Evolutionary conservation across 805 yeast species (phyloP).

Genomic region (Saturnispora ahearnii): DNA sequence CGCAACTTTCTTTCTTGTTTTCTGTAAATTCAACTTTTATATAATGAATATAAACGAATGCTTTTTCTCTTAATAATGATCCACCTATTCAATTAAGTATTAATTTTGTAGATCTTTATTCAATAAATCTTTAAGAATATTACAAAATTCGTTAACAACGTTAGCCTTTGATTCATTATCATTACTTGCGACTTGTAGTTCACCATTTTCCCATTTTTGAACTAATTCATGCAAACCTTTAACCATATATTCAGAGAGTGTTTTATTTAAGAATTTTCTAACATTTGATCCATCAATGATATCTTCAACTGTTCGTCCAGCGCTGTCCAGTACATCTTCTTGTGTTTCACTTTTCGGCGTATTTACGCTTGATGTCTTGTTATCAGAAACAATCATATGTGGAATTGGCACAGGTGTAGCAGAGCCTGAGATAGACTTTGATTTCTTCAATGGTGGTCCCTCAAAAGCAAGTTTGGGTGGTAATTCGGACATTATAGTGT

Average conservation of each 20-base stretch:
- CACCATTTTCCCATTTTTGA: conserved; percentile 23
- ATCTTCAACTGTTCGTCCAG: conserved; percentile 25
- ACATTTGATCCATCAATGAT: conserved; percentile 47
- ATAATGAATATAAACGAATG: background rate
- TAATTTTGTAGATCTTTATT: background rate
- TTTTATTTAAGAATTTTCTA: conserved; percentile 40
- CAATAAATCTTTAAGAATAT: conserved; percentile 9
- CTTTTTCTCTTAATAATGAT: background rate
- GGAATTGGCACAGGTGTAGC: conserved; percentile 22
- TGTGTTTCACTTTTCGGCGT: conserved; percentile 3
- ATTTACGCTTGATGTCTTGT: background rate
- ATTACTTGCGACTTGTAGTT: conserved; percentile 3
- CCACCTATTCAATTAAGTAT: background rate
- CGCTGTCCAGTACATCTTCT: conserved; percentile 6
- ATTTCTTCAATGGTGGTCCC: conserved; percentile 5
- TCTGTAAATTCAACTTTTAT: background rate
- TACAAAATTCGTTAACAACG: conserved; percentile 12
- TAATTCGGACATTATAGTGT: background rate
- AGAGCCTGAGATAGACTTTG: conserved; percentile 7
- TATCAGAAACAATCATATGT: conserved; percentile 10
- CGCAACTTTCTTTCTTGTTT: background rate
- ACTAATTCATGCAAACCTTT: conserved; percentile 32
- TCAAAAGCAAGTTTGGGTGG: background rate
- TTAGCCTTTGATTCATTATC: conserved; percentile 2
- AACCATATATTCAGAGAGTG: conserved; percentile 37